Evolutionary conservation across 768 basidiomycete genomes (phyloP), one percentile per base, ranked within the genome.

Genomic region (Tylopilus cervinicoccineus): DNA sequence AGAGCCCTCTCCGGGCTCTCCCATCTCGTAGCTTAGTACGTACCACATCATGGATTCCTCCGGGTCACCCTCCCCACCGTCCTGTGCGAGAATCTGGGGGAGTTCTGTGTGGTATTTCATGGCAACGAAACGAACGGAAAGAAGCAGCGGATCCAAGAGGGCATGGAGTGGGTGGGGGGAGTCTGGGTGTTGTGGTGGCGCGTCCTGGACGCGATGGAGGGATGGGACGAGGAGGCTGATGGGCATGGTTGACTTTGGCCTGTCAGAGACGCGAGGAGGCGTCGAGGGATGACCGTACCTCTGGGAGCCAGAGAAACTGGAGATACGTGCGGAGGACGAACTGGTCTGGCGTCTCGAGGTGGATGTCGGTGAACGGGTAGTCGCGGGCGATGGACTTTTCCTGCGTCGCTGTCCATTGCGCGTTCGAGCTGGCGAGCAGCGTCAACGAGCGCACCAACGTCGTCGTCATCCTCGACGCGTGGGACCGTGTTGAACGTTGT

Each of bases 21-120:
- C 64, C 24, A 63, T 67, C 58, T 87, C 87, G 59, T 84, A 76
- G 48, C 74, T 74, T 33, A 86, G 67, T 0, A 79, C 76, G 50
- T 78, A 88, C 86, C 86, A 89, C 81, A 88, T 85, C 74, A 86
- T 81, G 0, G 72, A 74, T 49, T 88, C 87, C 52, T 88, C 86
- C 28, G 76, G 68, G 52, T 81, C 81, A 3, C 78, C 84, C 2
- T 73, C 78, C 2, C 80, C 84, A 10, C 79, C 81, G 1, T 76
- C 79, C 38, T 81, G 74, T 0, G 66, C 64, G 3, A 90, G 72
- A 8, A 88, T 76, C 48, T 75, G 72, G 0, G 80, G 74, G 1
- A 90, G 73, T n/a, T 83, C 81, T 1, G 67, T 64, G 54, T 81
- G 79, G 53, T 86, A 89, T 62, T 88, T 89, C 26, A 74, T 71